Evolutionary conservation across 2,329 filamentous ascomycete species (phyloP).

Genomic region (Fusarium acutatum): DNA sequence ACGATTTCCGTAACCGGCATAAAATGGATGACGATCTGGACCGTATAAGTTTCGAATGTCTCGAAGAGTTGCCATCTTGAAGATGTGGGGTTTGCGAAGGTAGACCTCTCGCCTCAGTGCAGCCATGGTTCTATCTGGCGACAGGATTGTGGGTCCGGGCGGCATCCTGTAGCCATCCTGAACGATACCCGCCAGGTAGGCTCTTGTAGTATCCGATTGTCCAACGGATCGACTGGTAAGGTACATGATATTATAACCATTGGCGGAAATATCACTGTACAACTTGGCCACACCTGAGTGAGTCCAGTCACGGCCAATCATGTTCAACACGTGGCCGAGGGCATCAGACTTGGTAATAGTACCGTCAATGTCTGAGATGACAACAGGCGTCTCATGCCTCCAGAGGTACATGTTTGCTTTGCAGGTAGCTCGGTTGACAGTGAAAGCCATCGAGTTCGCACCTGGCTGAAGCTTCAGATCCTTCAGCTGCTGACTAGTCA

Average conservation of each 20-base stretch:
- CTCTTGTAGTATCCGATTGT: conserved; percentile 87
- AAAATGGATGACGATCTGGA: conserved; percentile 82
- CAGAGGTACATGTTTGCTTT: conserved; percentile 93
- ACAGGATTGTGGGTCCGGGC: conserved; percentile 92
- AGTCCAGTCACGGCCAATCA: conserved; percentile 98
- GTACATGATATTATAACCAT: conserved; percentile 99
- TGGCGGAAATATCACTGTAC: conserved; percentile 93
- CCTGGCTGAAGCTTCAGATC: conserved; percentile 82
- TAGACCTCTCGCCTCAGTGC: conserved; percentile 93
- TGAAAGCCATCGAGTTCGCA: conserved; percentile 95
- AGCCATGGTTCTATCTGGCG: conserved; percentile 93
- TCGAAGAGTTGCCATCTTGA: conserved; percentile 98
- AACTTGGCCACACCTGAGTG: conserved; percentile 96
- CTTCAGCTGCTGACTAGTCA: conserved; percentile 96
- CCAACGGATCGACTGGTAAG: conserved; percentile 93
- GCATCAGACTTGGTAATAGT: conserved; percentile 99
- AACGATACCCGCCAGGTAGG: conserved; percentile 87
- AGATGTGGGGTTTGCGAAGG: conserved; percentile 94
- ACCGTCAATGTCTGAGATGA: conserved; percentile 98
- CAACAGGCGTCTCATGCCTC: conserved; percentile 89
- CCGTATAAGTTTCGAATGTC: conserved; percentile 93
- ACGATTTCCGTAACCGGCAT: conserved; percentile 95
- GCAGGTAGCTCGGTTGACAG: conserved; percentile 93
- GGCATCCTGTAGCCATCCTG: conserved; percentile 90
- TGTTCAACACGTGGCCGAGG: conserved; percentile 91